These are phyloP conservation scores for Dryadomyces quercivorus DNA, from an alignment of 2,329 filamentous ascomycete species.

Conservation along the genomic window DNA sequence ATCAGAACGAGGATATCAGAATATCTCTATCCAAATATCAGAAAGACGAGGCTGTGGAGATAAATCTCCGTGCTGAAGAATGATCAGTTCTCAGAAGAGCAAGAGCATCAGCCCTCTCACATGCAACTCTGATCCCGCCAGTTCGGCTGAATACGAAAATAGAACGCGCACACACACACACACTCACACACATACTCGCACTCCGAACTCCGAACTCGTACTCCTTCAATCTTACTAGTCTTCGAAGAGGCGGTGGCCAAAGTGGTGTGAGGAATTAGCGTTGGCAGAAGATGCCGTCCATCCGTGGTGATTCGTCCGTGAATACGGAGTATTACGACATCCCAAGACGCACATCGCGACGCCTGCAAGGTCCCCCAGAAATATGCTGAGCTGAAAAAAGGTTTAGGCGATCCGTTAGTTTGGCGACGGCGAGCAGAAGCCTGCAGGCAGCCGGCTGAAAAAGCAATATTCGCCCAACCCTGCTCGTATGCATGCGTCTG, in stretches of 20 bases:
- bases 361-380: background rate
- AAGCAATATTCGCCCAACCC: conserved; percentile 2
- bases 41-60: background rate
- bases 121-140: too few relatives aligned
- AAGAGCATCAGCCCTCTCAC: too few relatives aligned
- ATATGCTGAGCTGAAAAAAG: conserved; percentile 6
- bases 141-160: too few relatives aligned
- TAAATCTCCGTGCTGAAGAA: too few relatives aligned
- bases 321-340: background rate
- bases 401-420: conserved; percentile 7
- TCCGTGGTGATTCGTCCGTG: background rate
- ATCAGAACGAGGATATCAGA: too few relatives aligned
- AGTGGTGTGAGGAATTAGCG: conserved; percentile 2
- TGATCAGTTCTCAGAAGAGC: too few relatives aligned
- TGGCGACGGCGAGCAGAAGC: background rate
- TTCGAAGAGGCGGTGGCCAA: background rate
- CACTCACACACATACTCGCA: too few relatives aligned
- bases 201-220: too few relatives aligned
- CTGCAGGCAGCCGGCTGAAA: conserved; percentile 3
- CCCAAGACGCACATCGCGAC: too few relatives aligned
- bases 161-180: too few relatives aligned
- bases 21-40: background rate
- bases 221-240: too few relatives aligned
- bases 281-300: background rate
- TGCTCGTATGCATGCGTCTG: too few relatives aligned